Percentiles rank a stretch among this genome's conserved stretches.
Evolutionary conservation across 345 rosid species (phyloP).

Genomic region (Acer saccharum): DNA sequence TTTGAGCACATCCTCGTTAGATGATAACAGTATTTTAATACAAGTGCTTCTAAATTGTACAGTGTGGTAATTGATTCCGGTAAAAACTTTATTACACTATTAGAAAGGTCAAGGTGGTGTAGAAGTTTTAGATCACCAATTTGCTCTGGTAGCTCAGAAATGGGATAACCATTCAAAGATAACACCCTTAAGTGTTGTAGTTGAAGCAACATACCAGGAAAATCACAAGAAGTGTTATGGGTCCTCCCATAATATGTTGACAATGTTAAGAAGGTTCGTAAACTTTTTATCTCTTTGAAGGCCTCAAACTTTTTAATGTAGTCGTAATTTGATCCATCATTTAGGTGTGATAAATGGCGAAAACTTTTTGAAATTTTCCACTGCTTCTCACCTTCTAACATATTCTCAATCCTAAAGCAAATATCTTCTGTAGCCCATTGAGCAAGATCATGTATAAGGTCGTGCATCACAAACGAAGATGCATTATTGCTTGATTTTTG

Average conservation of each 20-base stretch:
- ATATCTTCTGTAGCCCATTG: constrained; percentile 5
- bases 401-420: neutral
- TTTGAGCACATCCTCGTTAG: neutral
- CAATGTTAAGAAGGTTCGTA: constrained; percentile 4
- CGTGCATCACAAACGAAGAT: constrained; percentile 19
- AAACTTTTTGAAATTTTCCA: neutral
- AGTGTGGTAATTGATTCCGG: constrained; percentile 2
- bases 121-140: constrained; percentile 7
- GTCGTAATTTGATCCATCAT: neutral
- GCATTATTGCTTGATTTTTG: neutral
- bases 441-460: constrained; percentile 24
- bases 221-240: neutral
- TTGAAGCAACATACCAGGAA: neutral
- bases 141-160: neutral
- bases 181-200: neutral
- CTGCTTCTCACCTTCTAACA: neutral
- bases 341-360: neutral
- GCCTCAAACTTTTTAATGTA: neutral
- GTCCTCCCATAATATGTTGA: neutral
- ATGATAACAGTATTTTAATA: neutral
- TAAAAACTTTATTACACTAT: neutral
- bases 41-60: constrained; percentile 9
- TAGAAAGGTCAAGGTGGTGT: constrained; percentile 6
- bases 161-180: neutral
- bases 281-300: neutral